These are phyloP conservation scores for Boletus subcaerulescens DNA, from an alignment of 768 basidiomycete genomes.

Conservation along the genomic window DNA sequence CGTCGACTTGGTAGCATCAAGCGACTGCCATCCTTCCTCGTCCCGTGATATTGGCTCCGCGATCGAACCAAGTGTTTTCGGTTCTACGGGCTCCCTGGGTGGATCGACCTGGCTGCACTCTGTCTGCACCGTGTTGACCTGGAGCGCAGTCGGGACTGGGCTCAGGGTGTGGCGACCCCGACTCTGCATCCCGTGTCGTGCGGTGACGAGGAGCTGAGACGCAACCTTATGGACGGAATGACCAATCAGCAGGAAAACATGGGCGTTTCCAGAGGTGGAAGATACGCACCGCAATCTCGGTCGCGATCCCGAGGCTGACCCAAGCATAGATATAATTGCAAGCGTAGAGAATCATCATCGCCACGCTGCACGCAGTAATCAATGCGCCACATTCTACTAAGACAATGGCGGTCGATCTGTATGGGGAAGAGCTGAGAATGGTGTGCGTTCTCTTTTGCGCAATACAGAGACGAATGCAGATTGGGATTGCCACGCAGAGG, in stretches of 20 bases:
- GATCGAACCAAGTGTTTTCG: neutral
- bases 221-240: neutral
- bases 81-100: neutral
- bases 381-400: constrained; percentile 20
- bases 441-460: constrained; percentile 6
- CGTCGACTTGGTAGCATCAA: neutral
- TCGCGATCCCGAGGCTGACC: constrained; percentile 8
- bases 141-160: neutral
- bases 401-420: constrained; percentile 15
- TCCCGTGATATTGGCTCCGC: neutral
- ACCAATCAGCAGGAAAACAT: neutral
- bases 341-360: constrained; percentile 11
- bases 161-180: neutral
- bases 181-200: constrained; percentile 9
- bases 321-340: neutral
- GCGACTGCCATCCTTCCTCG: too few species aligned
- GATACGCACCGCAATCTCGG: constrained; percentile 17
- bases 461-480: constrained; percentile 12
- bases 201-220: constrained; percentile 17
- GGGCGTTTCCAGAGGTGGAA: too few species aligned
- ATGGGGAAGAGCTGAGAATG: constrained; percentile 2
- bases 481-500: constrained; percentile 14
- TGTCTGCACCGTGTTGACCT: neutral
- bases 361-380: constrained; percentile 1
- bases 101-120: neutral